Evolutionary conservation across 495 filamentous ascomycete genomes (phyloP), one percentile per base, ranked within the genome.

Genomic region (Pseudomonodictys pantanalensis): DNA sequence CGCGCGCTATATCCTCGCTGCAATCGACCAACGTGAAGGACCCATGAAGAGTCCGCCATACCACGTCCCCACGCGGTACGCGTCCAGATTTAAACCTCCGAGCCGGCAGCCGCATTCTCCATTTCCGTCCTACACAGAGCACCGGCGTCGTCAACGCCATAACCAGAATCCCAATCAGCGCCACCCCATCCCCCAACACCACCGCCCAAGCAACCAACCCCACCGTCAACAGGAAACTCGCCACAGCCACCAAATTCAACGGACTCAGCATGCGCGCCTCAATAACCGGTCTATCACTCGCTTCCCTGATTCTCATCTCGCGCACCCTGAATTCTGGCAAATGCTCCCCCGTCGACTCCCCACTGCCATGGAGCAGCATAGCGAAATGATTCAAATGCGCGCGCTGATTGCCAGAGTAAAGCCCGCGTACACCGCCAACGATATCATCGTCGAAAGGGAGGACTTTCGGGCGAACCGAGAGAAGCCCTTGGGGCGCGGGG

Each of bases 401-500:
- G 33, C 82, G 72, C 17, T 77, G 62, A 2, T 73, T 77, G 30
- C 83, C 83, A 49, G 77, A 79, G 65, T 82, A 73, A n/a, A 35
- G 15, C 15, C 32, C 32, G 32, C 32, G 32, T 15, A 86, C 80
- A 20, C 82, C 81, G 0, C 78, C 73, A 66, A 84, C 78, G 30
- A 73, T 77, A 49, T 81, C 80, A 8, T 74, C 75, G 18, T 76
- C 73, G 58, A 80, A 78, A 2, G 73, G 71, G 32, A 86, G 73
- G 42, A 83, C 79, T 56, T 73, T 71, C 3, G 82, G 85, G 1
- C 85, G 80, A 3, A 75, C 68, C 8, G 83, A 77, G 32, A 86
- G 69, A 24, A 87, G 76, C 28, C 81, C 80, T 69, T 87, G 84
- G 17, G 85, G 85, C 3, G 85, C 85, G 24, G 85, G 85, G 26